Evolutionary conservation across 371 early-diverging fungal genomes (phyloP).

Genomic region (Mortierella sp.): DNA sequence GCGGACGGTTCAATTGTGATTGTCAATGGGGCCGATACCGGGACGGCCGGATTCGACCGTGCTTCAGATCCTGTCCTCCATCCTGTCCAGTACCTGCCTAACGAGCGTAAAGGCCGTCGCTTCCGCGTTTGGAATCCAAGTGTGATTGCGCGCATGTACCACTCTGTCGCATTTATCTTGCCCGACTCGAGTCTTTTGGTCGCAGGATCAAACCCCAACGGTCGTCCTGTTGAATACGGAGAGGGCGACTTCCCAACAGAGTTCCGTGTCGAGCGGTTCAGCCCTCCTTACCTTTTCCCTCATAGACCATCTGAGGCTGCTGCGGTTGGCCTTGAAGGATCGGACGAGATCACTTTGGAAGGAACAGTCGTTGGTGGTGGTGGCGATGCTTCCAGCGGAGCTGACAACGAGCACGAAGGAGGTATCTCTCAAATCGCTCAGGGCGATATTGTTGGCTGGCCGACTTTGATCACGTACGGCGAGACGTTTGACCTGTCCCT

Average conservation of each 20-base stretch:
- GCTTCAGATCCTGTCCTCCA: constrained; percentile 56
- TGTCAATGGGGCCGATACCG: constrained; percentile 63
- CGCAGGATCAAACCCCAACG: constrained; percentile 64
- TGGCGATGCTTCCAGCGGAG: too few species aligned
- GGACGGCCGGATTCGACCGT: constrained; percentile 62
- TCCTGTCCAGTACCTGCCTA: constrained; percentile 63
- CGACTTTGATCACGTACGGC: constrained; percentile 38
- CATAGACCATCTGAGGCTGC: constrained; percentile 39
- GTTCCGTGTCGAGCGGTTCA: constrained; percentile 61
- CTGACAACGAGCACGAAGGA: neutral
- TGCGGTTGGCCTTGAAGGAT: neutral
- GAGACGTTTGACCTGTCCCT: constrained; percentile 42
- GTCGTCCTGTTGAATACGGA: constrained; percentile 39
- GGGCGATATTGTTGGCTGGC: constrained; percentile 52
- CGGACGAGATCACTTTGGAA: neutral
- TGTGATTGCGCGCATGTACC: constrained; percentile 63
- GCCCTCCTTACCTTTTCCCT: constrained; percentile 62
- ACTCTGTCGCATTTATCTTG: constrained; percentile 63
- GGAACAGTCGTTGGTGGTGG: neutral
- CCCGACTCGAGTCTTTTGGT: constrained; percentile 67
- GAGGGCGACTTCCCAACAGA: constrained; percentile 60
- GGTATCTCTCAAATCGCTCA: constrained; percentile 23
- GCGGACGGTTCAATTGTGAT: constrained; percentile 65
- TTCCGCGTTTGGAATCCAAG: constrained; percentile 57
- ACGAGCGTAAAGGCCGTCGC: constrained; percentile 49